Conservation (phyloP, 306 rosid species). For the Cucurbita maxima region DNA sequence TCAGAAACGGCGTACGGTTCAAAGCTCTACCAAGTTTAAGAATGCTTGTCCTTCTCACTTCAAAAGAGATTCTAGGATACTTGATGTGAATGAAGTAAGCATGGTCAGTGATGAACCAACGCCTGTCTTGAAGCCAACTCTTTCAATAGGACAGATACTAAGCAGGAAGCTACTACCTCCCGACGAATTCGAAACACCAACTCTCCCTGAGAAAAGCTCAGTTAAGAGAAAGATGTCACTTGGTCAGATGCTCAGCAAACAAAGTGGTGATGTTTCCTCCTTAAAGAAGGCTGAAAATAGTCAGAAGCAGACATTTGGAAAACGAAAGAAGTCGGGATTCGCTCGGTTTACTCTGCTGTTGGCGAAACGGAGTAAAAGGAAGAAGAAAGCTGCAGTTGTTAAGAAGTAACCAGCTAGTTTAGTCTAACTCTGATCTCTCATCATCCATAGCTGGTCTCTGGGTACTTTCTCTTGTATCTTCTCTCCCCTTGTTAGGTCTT, state of each 20-base stretch:
- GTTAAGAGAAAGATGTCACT: constrained; percentile 60
- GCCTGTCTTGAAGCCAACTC: constrained; percentile 44
- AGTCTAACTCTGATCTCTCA: background rate
- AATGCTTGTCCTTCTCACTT: constrained; percentile 35
- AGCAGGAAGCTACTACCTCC: constrained; percentile 68
- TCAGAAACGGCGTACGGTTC: constrained; percentile 38
- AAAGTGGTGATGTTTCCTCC: constrained; percentile 30
- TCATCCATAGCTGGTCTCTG: background rate
- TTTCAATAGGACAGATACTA: constrained; percentile 77
- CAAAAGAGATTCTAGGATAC: constrained; percentile 29
- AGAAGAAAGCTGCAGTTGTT: constrained; percentile 51
- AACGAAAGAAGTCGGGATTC: constrained; percentile 81
- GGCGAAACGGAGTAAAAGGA: constrained; percentile 60
- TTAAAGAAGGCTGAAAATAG: constrained; percentile 29
- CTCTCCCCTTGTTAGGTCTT: background rate
- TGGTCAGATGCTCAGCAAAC: constrained; percentile 78
- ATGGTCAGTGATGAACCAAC: constrained; percentile 26
- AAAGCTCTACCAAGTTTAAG: constrained; percentile 46
- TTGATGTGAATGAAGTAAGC: constrained; percentile 38
- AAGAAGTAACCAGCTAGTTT: constrained; percentile 33
- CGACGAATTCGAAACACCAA: constrained; percentile 32
- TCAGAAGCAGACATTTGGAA: constrained; percentile 42
- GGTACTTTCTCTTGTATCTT: background rate
- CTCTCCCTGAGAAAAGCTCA: constrained; percentile 20
- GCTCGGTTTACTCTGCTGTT: constrained; percentile 54